phyloP scores from a whole-genome alignment of 371 early-diverging fungal species.

The Syncephalastrum monosporum region DNA sequence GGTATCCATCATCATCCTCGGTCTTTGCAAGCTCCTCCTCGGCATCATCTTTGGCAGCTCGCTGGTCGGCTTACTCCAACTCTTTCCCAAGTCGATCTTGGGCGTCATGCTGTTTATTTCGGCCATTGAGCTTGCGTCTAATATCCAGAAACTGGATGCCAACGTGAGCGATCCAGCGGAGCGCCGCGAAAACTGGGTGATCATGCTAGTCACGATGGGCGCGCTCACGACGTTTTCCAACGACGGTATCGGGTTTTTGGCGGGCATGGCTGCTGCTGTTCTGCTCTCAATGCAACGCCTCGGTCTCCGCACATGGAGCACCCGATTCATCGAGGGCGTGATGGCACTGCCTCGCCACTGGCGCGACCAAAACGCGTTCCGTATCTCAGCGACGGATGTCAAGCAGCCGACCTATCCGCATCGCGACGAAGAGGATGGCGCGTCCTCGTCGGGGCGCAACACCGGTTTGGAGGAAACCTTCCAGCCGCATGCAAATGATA shows the following conservation, averaged over 20 bases:
- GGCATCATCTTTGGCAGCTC: conserved; percentile 83
- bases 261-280: conserved; percentile 58
- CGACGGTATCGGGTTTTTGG: conserved; percentile 81
- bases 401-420: too few species aligned
- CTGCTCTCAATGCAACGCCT: conserved; percentile 43
- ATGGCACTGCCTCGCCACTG: conserved; percentile 20
- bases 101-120: conserved; percentile 88
- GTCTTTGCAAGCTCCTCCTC: conserved; percentile 68
- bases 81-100: conserved; percentile 76
- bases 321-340: conserved; percentile 3
- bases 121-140: conserved; percentile 74
- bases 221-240: conserved; percentile 73
- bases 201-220: conserved; percentile 70
- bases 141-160: conserved; percentile 59
- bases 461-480: too few species aligned
- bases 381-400: too few species aligned
- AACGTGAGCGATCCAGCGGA: conserved; percentile 31
- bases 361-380: conserved; percentile 17
- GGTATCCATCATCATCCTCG: conserved; percentile 76
- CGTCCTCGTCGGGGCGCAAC: too few species aligned
- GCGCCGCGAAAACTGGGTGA: conserved; percentile 62
- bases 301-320: conserved; percentile 26
- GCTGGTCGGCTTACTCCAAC: conserved; percentile 64
- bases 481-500: too few species aligned
- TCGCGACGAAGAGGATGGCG: too few species aligned